Evolutionary conservation across 2,329 filamentous ascomycete genomes (phyloP), one percentile per base, ranked within the genome.

Genomic region (Aspergillus sp.): DNA sequence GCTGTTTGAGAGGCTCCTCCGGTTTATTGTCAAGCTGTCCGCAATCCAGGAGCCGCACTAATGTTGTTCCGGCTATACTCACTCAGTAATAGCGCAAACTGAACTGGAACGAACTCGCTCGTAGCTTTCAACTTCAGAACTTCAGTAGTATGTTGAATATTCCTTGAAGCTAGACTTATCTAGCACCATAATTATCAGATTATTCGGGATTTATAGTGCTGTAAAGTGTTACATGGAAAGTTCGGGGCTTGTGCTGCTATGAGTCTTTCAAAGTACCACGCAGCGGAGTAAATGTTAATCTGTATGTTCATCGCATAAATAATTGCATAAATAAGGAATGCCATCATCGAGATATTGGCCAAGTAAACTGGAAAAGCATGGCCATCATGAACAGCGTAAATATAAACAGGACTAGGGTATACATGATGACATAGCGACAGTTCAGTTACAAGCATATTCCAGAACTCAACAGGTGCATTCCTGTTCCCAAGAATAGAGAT

Each of bases 1-100:
- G 49, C 46, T n/a, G 41, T 47, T 28, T 22, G 17, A 57, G 22
- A 30, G 19, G 43, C 43, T 57, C 43, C 54, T 60, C 57, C 60
- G 56, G 48, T 65, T 66, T 65, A 68, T 64, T 63, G 65, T 67
- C 65, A 67, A 67, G 64, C 64, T 69, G 66, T 61, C 67, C 67
- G 66, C 66, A 65, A 66, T 60, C 54, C 64, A 66, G 69, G 49
- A 49, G 28, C 31, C 69, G 69, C 66, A 31, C 15, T 48, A 69
- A 68, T 58, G 41, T 71, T 71, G 61, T 68, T 71, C 69, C 69
- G 69, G 28, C n/a, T 67, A 63, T 65, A 66, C 46, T 52, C 19
- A n/a, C 45, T 50, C 28, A 22, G 43, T 30, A 13, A 2, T 11
- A 19, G 19, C 19, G 19, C 19, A 19, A 19, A 19, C 19, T 19